phyloP scores from a whole-genome alignment of 108 stramenopile species.

The Skeletonema potamos region DNA sequence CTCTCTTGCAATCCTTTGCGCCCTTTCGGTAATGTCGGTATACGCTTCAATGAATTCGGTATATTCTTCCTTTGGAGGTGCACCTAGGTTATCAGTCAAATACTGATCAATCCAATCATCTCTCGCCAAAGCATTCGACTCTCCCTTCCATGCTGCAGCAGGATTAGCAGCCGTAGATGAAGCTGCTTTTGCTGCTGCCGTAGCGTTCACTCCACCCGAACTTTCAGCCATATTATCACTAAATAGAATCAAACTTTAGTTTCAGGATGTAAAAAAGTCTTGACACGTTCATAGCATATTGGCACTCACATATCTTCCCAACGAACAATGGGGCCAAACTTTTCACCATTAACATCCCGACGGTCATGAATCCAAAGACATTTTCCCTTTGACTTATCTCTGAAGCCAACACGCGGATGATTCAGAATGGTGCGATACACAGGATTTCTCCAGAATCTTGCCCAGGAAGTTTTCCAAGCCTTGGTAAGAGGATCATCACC shows the following conservation, averaged over 20 bases:
- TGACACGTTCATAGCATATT: no score
- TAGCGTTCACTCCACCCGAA: background rate
- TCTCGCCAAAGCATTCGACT: background rate
- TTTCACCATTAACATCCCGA: background rate
- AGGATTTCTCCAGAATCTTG: background rate
- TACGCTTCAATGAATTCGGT: conserved; percentile 4
- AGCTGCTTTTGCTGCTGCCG: background rate
- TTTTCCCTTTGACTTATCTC: background rate
- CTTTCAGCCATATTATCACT: background rate
- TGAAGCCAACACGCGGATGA: background rate
- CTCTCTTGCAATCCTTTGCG: background rate
- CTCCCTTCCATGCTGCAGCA: background rate
- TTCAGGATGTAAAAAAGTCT: background rate
- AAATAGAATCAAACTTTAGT: background rate
- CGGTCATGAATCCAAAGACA: background rate
- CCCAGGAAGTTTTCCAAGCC: background rate
- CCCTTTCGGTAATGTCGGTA: background rate
- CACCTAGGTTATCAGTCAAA: background rate
- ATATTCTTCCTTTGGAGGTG: background rate
- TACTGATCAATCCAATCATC: background rate
- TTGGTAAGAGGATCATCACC: background rate
- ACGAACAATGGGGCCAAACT: background rate
- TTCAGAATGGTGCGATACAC: background rate
- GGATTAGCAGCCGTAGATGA: background rate
- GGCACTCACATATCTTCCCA: background rate